phyloP scores from a whole-genome alignment of 768 basidiomycete genomes.

The Auriculariales sp. region DNA sequence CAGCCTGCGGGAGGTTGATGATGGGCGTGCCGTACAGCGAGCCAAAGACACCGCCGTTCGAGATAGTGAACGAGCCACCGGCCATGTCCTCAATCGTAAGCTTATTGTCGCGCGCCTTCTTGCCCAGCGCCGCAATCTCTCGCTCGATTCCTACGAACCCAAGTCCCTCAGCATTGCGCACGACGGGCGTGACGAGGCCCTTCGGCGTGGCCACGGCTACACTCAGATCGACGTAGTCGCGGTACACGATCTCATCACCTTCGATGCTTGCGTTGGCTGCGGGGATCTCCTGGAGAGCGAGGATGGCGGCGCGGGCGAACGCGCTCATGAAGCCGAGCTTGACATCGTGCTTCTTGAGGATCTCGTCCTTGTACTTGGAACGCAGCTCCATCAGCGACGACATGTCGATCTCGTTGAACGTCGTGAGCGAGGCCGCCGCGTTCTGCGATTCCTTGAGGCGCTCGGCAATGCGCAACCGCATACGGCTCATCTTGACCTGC shows the following conservation, averaged over 20 bases:
- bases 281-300: slow-evolving; percentile 85
- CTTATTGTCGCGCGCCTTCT: slow-evolving; percentile 91
- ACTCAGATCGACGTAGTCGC: slow-evolving; percentile 83
- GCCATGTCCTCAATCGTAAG: slow-evolving; percentile 97
- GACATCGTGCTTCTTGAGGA: slow-evolving; percentile 84
- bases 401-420: slow-evolving; percentile 99
- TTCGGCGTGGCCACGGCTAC: slow-evolving; percentile 97
- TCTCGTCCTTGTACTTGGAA: slow-evolving; percentile 80
- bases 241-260: slow-evolving; percentile 85
- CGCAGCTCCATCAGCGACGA: slow-evolving; percentile 88
- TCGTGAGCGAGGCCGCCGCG: slow-evolving; percentile 88
- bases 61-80: slow-evolving; percentile 98
- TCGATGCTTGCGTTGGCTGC: slow-evolving; percentile 91
- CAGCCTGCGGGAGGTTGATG: slow-evolving; percentile 91
- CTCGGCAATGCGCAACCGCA: slow-evolving; percentile 94
- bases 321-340: slow-evolving; percentile 98
- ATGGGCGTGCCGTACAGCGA: slow-evolving; percentile 97
- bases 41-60: slow-evolving; percentile 97
- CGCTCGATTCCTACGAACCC: slow-evolving; percentile 83
- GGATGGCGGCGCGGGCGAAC: slow-evolving; percentile 73
- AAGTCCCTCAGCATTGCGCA: slow-evolving; percentile 80
- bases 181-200: slow-evolving; percentile 91
- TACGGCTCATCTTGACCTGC: slow-evolving; percentile 96
- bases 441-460: slow-evolving; percentile 98
- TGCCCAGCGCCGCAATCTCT: slow-evolving; percentile 80